These are phyloP conservation scores for Taphrina pruni DNA, from an alignment of 1,139 yeast species.

Conservation along the genomic window DNA sequence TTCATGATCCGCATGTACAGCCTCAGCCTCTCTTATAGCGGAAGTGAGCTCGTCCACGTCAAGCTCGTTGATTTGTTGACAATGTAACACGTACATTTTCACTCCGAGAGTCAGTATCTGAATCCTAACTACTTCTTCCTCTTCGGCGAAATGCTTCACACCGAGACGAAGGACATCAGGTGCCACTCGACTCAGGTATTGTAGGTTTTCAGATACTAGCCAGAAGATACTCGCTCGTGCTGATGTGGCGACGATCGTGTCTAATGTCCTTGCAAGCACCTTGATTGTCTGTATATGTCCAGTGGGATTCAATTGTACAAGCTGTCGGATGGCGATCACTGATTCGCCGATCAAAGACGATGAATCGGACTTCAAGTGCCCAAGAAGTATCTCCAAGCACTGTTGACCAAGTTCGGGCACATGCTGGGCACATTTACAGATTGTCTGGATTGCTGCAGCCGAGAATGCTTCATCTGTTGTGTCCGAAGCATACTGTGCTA, in stretches of 20 bases:
- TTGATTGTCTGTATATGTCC: constrained; percentile 56
- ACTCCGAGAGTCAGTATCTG: constrained; percentile 78
- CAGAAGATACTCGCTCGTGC: constrained; percentile 88
- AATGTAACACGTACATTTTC: constrained; percentile 62
- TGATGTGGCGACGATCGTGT: constrained; percentile 47
- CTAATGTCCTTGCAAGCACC: constrained; percentile 53
- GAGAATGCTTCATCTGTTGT: constrained; percentile 54
- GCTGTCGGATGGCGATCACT: constrained; percentile 69
- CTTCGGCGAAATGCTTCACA: constrained; percentile 63
- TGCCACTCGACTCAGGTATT: constrained; percentile 60
- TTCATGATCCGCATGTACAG: constrained; percentile 42
- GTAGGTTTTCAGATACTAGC: constrained; percentile 83
- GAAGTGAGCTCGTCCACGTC: constrained; percentile 46
- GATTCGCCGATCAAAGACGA: constrained; percentile 55
- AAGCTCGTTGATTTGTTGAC: constrained; percentile 18
- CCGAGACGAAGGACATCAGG: constrained; percentile 77
- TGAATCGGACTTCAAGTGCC: constrained; percentile 22
- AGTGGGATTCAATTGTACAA: constrained; percentile 68
- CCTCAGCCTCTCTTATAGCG: constrained; percentile 45
- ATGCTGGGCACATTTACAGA: constrained; percentile 60
- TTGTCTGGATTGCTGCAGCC: constrained; percentile 64
- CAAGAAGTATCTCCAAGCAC: constrained; percentile 41
- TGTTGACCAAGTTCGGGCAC: constrained; percentile 47
- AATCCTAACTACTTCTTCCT: constrained; percentile 65
- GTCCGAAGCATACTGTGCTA: constrained; percentile 67